Evolutionary conservation across 768 basidiomycete genomes (phyloP).

Genomic region (Pisolithus albus): DNA sequence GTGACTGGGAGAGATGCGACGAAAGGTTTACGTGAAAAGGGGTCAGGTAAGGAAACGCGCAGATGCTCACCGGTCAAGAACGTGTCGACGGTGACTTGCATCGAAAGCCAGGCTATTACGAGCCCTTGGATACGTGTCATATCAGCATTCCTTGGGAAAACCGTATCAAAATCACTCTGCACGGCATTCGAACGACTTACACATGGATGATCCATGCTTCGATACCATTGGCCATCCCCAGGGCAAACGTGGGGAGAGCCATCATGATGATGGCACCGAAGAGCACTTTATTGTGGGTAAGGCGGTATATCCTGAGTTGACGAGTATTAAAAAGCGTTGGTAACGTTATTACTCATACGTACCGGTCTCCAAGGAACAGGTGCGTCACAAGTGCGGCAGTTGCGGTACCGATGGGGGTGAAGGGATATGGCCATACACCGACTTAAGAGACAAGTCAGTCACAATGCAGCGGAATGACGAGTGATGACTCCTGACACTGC

Average conservation of each 20-base stretch:
- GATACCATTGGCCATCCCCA: constrained; percentile 39
- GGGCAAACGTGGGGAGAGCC: constrained; percentile 33
- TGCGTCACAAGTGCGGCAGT: constrained; percentile 41
- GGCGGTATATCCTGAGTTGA: not conserved
- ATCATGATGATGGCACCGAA: constrained; percentile 27
- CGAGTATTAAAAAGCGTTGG: not conserved
- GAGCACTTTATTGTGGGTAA: constrained; percentile 10
- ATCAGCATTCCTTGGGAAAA: constrained; percentile 30
- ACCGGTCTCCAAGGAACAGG: constrained; percentile 40
- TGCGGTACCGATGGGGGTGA: constrained; percentile 41
- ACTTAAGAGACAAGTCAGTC: constrained; percentile 15
- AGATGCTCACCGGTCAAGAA: constrained; percentile 33
- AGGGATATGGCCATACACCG: constrained; percentile 42
- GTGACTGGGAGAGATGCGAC: not conserved
- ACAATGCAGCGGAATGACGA: not conserved
- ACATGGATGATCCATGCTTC: constrained; percentile 36
- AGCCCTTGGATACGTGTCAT: constrained; percentile 33
- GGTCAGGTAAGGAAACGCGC: not conserved
- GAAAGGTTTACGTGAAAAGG: too few relatives aligned
- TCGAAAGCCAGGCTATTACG: constrained; percentile 39
- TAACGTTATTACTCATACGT: constrained; percentile 1
- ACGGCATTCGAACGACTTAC: constrained; percentile 20
- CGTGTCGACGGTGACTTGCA: constrained; percentile 38
- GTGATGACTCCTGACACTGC: not conserved
- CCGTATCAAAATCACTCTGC: not conserved